Percentiles rank a stretch among this genome's conserved stretches.
Conservation (phyloP, 2,329 filamentous ascomycete genomes). For the Exophiala viscosa region DNA sequence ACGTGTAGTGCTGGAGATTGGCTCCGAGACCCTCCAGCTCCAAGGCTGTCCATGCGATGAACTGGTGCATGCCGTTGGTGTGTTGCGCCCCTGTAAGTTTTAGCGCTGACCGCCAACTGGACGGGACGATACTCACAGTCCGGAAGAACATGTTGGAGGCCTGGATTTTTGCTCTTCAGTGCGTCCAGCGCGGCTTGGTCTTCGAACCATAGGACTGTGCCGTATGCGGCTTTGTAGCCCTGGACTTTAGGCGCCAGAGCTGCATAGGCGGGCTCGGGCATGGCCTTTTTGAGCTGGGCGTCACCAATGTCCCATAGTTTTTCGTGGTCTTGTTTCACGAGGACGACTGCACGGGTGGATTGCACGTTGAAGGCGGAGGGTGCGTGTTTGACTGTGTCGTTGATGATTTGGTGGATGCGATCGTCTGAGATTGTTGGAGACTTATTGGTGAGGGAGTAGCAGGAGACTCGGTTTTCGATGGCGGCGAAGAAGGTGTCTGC, state of each 20-base stretch:
- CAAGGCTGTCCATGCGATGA: slow-evolving; percentile 67
- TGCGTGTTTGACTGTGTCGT: slow-evolving; percentile 10
- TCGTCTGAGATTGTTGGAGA: slow-evolving; percentile 17
- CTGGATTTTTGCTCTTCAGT: slow-evolving; percentile 50
- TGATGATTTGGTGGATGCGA: slow-evolving; percentile 15
- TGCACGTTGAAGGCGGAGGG: slow-evolving; percentile 88
- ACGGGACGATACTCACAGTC: slow-evolving; percentile 37
- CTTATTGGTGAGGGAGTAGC: slow-evolving; percentile 17
- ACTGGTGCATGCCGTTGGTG: slow-evolving; percentile 2
- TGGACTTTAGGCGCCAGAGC: slow-evolving; percentile 5
- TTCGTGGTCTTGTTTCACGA: slow-evolving; percentile 77
- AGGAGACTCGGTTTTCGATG: slow-evolving; percentile 6
- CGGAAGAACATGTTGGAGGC: slow-evolving; percentile 75
- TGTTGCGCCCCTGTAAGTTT: slow-evolving; percentile 7
- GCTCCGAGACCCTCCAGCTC: slow-evolving; percentile 79
- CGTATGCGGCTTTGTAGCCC: slow-evolving; percentile 56
- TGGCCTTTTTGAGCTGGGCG: slow-evolving; percentile 1
- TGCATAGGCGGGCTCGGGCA: slow-evolving; percentile 8
- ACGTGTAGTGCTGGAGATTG: slow-evolving; percentile 93
- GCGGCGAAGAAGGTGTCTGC: background rate
- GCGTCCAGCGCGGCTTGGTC: slow-evolving; percentile 64
- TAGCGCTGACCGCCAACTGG: background rate
- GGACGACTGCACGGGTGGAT: slow-evolving; percentile 70
- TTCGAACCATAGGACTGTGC: slow-evolving; percentile 83
- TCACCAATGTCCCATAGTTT: slow-evolving; percentile 74